Percentiles rank a stretch among this genome's conserved stretches.
phyloP scores from a whole-genome alignment of 164 flowering plant genomes.

The Dillenia suffruticosa region DNA sequence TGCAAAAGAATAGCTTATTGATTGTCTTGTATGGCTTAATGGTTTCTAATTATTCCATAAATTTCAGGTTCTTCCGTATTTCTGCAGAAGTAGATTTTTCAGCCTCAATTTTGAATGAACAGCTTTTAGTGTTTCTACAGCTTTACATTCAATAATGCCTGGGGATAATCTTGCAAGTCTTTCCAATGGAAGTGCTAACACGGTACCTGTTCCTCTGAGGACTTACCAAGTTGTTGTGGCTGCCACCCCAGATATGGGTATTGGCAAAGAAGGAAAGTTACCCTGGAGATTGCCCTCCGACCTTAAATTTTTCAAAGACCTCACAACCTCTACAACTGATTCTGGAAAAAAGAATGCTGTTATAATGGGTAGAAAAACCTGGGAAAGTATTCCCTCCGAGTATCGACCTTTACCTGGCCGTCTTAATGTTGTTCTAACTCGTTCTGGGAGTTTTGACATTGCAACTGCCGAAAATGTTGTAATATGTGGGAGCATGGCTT shows the following conservation, averaged over 20 bases:
- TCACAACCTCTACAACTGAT: constrained; percentile 62
- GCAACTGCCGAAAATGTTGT: constrained; percentile 83
- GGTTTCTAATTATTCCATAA: constrained; percentile 1
- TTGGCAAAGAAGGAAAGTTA: constrained; percentile 87
- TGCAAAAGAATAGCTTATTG: too few species aligned
- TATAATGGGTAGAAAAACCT: constrained; percentile 94
- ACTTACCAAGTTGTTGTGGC: constrained; percentile 92
- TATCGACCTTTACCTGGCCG: constrained; percentile 83
- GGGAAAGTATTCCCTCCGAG: constrained; percentile 83
- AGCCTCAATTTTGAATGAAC: constrained; percentile 5
- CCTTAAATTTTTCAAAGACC: constrained; percentile 71
- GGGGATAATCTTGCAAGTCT: constrained; percentile 19
- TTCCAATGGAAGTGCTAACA: constrained; percentile 36
- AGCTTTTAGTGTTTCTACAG: constrained; percentile 3
- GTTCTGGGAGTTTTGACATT: constrained; percentile 74
- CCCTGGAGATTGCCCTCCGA: constrained; percentile 93
- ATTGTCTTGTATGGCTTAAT: too few species aligned
- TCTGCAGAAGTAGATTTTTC: constrained; percentile 15
- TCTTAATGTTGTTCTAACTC: constrained; percentile 87
- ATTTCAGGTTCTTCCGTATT: constrained; percentile 25
- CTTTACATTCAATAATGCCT: constrained; percentile 35
- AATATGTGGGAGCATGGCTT: constrained; percentile 74
- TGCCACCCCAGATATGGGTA: constrained; percentile 74
- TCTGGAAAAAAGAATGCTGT: constrained; percentile 83
- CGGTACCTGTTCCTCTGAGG: constrained; percentile 36